Evolutionary conservation across 2,329 filamentous ascomycete genomes (phyloP).

Genomic region (Ilyonectria destructans): DNA sequence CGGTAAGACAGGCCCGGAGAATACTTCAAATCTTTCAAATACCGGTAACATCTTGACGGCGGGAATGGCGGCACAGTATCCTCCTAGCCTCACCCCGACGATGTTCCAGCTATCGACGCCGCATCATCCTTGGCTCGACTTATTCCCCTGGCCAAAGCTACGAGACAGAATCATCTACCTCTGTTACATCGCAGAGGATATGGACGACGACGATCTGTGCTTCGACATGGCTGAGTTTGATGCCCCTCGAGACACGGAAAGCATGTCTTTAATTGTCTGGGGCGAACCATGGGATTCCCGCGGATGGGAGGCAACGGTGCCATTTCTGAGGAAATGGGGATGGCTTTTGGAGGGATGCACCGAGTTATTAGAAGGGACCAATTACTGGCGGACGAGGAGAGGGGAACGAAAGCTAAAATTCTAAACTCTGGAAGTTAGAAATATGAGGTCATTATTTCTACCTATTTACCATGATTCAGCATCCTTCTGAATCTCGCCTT

Average conservation of each 20-base stretch:
- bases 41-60: background rate
- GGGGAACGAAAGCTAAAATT: background rate
- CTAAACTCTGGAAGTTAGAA: background rate
- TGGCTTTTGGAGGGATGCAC: slow-evolving; percentile 58
- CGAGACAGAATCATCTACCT: slow-evolving; percentile 49
- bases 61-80: slow-evolving; percentile 6
- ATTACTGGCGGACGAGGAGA: slow-evolving; percentile 54
- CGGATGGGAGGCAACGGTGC: slow-evolving; percentile 61
- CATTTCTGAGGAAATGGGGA: slow-evolving; percentile 57
- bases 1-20: background rate
- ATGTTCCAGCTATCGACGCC: slow-evolving; percentile 44
- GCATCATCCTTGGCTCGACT: slow-evolving; percentile 55
- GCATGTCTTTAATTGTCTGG: slow-evolving; percentile 52
- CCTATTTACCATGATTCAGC: too few relatives aligned
- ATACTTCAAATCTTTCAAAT: slow-evolving; percentile 3
- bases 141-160: slow-evolving; percentile 51
- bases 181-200: background rate
- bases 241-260: slow-evolving; percentile 8
- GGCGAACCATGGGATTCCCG: slow-evolving; percentile 56
- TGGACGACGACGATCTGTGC: background rate
- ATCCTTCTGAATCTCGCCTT: too few relatives aligned
- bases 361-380: slow-evolving; percentile 56
- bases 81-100: slow-evolving; percentile 48
- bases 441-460: background rate
- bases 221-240: background rate